Conservation (phyloP, 257 asterid species). For the Petunia secreta region DNA sequence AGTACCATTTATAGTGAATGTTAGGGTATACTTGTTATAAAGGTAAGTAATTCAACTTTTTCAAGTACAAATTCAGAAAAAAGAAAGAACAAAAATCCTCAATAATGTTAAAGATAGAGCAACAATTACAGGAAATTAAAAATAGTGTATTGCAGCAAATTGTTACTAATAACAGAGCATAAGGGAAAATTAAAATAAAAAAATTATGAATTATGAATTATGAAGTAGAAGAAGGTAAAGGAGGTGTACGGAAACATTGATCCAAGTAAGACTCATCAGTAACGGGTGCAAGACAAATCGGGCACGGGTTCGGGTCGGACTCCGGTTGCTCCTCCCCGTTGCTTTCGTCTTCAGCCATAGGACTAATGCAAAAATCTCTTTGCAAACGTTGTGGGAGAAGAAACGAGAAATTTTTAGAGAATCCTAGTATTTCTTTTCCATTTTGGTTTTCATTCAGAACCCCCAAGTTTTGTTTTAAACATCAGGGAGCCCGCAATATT, state of each 20-base stretch:
- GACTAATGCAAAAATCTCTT: not conserved
- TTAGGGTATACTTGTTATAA: no score
- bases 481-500: no score
- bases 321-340: conserved; percentile 31
- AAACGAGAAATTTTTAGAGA: no score
- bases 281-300: conserved; percentile 61
- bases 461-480: no score
- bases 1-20: not conserved
- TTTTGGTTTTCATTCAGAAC: no score
- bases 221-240: not conserved
- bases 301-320: conserved; percentile 56
- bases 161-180: not conserved
- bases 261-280: conserved; percentile 65
- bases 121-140: not conserved
- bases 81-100: no score
- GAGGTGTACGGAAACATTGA: conserved; percentile 66
- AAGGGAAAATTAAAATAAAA: not conserved
- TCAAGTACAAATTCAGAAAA: no score
- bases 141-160: no score
- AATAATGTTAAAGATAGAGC: no score
- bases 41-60: not conserved
- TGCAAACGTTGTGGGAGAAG: not conserved
- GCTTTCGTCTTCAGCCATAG: conserved; percentile 39
- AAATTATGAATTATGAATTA: not conserved
- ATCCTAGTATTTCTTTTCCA: no score